Evolutionary conservation across 2,329 filamentous ascomycete species (phyloP).

Genomic region (Xylaria sp.): DNA sequence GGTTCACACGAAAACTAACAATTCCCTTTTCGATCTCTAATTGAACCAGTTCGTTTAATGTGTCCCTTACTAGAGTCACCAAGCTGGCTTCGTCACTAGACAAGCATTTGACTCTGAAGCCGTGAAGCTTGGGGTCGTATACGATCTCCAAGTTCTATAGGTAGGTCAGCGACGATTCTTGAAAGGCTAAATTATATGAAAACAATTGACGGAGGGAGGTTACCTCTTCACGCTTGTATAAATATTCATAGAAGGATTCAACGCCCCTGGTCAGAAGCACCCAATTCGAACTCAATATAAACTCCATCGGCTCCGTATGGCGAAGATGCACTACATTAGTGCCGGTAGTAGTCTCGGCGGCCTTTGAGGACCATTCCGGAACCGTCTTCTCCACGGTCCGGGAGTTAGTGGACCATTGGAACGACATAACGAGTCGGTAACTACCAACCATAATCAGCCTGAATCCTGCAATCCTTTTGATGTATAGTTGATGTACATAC

Average conservation of each 20-base stretch:
- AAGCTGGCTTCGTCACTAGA: slow-evolving; percentile 13
- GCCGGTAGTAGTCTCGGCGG: not conserved
- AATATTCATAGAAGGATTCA: slow-evolving; percentile 24
- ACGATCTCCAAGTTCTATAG: slow-evolving; percentile 26
- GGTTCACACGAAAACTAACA: slow-evolving; percentile 5
- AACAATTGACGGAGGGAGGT: not conserved
- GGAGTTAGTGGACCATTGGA: not conserved
- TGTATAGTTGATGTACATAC: not conserved
- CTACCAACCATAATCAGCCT: not conserved
- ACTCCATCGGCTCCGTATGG: slow-evolving; percentile 24
- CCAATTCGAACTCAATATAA: slow-evolving; percentile 33
- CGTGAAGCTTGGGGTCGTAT: slow-evolving; percentile 16
- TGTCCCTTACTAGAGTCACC: slow-evolving; percentile 4
- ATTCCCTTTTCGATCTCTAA: slow-evolving; percentile 7
- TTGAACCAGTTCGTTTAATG: slow-evolving; percentile 16
- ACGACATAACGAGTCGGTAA: not conserved
- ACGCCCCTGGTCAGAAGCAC: slow-evolving; percentile 27
- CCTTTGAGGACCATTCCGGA: not conserved
- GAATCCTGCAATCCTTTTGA: no score
- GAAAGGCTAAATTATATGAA: not conserved
- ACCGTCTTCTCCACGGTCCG: not conserved
- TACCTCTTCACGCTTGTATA: slow-evolving; percentile 27
- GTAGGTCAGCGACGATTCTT: not conserved
- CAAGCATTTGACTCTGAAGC: slow-evolving; percentile 25
- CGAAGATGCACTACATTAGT: not conserved